A percentile compares a stretch with the other conserved stretches of the same genome.
These are phyloP conservation scores for Termitomyces sp. DNA, from an alignment of 1,284 basidiomycete genomes.

Conservation along the genomic window DNA sequence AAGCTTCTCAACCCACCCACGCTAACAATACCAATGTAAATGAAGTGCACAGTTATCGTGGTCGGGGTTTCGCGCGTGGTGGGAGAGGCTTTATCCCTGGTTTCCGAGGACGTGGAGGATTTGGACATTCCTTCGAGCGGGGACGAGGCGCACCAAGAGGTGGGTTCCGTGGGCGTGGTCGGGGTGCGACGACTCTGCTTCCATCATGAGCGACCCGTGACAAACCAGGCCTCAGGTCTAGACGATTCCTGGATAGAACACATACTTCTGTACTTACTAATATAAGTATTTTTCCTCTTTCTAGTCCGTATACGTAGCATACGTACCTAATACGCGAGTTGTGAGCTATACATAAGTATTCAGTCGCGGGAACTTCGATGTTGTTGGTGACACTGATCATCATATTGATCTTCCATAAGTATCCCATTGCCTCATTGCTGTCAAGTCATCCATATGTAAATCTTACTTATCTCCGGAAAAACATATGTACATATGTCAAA, in stretches of 20 bases:
- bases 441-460: too few species aligned
- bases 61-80: conserved; percentile 27
- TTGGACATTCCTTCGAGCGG: conserved; percentile 31
- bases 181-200: conserved; percentile 32
- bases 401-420: too few species aligned
- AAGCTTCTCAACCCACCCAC: not conserved
- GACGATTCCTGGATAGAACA: not conserved
- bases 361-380: too few species aligned
- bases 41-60: conserved; percentile 16
- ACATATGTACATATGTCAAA: too few species aligned
- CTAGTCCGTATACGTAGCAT: too few species aligned
- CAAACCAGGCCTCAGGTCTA: not conserved
- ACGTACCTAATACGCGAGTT: too few species aligned
- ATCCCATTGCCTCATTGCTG: too few species aligned
- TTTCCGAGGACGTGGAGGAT: conserved; percentile 37
- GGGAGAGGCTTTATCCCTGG: conserved; percentile 22
- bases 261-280: not conserved
- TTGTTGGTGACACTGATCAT: too few species aligned
- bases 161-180: conserved; percentile 40
- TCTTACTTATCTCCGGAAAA: too few species aligned
- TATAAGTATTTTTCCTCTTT: not conserved
- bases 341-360: not conserved
- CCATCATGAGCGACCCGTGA: conserved; percentile 20
- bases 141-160: conserved; percentile 36
- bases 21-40: conserved; percentile 8